Conservation (phyloP, 2,329 filamentous ascomycete genomes). For the Calonectria fujianensis region DNA sequence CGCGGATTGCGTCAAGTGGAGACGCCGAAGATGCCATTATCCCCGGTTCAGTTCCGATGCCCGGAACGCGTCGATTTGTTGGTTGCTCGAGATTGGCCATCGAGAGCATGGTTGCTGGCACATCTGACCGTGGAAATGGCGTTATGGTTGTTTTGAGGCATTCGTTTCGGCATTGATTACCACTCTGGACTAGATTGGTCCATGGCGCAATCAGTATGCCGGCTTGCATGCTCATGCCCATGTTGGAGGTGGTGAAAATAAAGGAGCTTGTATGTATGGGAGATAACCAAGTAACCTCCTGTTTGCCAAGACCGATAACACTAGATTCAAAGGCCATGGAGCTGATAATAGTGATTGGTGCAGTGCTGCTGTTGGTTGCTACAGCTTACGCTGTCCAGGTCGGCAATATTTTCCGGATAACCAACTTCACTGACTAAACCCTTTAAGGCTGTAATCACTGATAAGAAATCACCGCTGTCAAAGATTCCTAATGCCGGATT, state of each 20-base stretch:
- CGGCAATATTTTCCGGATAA: neutral
- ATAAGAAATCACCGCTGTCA: constrained; percentile 41
- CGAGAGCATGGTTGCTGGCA: neutral
- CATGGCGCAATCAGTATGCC: constrained; percentile 5
- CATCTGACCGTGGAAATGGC: neutral
- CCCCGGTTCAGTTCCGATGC: neutral
- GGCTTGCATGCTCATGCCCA: constrained; percentile 22
- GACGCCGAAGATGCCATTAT: constrained; percentile 24
- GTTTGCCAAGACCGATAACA: neutral
- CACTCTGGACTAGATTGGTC: neutral
- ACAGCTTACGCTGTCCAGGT: neutral
- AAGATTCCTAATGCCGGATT: constrained; percentile 48
- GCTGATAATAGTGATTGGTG: neutral
- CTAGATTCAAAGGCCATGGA: neutral
- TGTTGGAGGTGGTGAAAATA: neutral
- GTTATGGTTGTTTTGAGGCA: constrained; percentile 23
- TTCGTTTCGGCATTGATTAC: constrained; percentile 6
- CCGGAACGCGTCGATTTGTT: neutral
- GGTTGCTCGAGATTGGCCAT: neutral
- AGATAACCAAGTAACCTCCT: too few relatives aligned
- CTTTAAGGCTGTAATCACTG: neutral
- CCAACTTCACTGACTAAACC: neutral
- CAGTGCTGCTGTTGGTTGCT: neutral
- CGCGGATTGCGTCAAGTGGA: constrained; percentile 20
- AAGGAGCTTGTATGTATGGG: neutral